Conservation (phyloP, 305 asterid species). For the Caryopteris hybrid region DNA sequence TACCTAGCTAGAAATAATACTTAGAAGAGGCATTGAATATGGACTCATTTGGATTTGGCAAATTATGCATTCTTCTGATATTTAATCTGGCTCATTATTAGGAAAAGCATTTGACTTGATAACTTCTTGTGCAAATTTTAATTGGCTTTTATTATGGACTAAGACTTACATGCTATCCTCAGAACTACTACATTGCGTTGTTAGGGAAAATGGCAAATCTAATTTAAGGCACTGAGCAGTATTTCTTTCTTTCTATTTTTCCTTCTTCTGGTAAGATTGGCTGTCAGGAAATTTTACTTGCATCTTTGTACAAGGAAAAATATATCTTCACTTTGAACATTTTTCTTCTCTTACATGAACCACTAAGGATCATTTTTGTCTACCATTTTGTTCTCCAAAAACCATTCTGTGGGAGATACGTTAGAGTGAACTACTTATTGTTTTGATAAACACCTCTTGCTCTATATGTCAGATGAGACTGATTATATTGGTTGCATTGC, state of each 20-base stretch:
- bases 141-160: neutral
- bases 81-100: neutral
- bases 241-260: too few species aligned
- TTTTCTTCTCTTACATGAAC: too few species aligned
- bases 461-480: neutral
- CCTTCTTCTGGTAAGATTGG: too few species aligned
- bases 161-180: neutral
- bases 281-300: too few species aligned
- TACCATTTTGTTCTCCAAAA: neutral
- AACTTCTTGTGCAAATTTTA: neutral
- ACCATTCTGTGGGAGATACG: neutral
- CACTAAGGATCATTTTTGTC: too few species aligned
- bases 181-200: neutral
- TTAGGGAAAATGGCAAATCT: too few species aligned
- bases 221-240: too few species aligned
- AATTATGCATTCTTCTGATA: neutral
- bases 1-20: neutral
- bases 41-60: neutral
- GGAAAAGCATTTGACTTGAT: neutral
- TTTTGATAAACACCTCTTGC: neutral
- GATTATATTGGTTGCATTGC: neutral
- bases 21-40: neutral
- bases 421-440: neutral
- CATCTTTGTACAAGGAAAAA: too few species aligned
- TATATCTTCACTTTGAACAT: too few species aligned